Percentiles rank a stretch among this genome's conserved stretches.
Evolutionary conservation across 1,284 basidiomycete species (phyloP).

Genomic region (Sanghuangporus baumii): DNA sequence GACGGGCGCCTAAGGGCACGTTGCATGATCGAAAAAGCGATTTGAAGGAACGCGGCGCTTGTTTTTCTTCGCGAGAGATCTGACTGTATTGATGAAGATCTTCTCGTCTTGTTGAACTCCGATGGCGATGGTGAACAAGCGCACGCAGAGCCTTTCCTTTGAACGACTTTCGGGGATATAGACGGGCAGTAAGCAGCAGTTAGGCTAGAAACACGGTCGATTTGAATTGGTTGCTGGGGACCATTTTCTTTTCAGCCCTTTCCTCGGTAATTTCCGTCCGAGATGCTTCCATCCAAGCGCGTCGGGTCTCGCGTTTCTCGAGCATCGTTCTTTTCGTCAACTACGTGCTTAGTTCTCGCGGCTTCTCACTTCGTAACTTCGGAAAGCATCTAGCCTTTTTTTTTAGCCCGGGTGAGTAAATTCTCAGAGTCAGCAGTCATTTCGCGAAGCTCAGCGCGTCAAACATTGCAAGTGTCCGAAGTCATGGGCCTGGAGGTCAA

Average conservation of each 20-base stretch:
- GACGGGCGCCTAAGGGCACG: constrained; percentile 1
- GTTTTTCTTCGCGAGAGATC: neutral
- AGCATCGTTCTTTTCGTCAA: neutral
- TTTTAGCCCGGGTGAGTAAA: neutral
- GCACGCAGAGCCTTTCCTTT: too few relatives aligned
- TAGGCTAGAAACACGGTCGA: too few relatives aligned
- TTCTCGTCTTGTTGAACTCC: too few relatives aligned
- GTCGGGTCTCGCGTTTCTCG: too few relatives aligned
- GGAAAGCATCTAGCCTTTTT: neutral
- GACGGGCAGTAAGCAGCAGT: too few relatives aligned
- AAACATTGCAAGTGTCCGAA: neutral
- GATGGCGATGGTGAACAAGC: too few relatives aligned
- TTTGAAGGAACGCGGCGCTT: too few relatives aligned
- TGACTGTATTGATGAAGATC: neutral
- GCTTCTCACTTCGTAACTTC: neutral
- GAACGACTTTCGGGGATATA: too few relatives aligned
- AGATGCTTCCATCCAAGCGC: too few relatives aligned
- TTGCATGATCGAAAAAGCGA: neutral
- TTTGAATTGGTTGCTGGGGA: too few relatives aligned
- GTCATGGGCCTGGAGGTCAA: neutral
- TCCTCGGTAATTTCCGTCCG: too few relatives aligned
- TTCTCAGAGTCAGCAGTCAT: neutral
- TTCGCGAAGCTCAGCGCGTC: neutral
- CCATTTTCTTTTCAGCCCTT: too few relatives aligned
- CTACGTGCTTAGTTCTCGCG: neutral